Percentiles rank a stretch among this genome's conserved stretches.
Conservation (phyloP, 2,329 filamentous ascomycete species). For the Trichoderma aggressivum region DNA sequence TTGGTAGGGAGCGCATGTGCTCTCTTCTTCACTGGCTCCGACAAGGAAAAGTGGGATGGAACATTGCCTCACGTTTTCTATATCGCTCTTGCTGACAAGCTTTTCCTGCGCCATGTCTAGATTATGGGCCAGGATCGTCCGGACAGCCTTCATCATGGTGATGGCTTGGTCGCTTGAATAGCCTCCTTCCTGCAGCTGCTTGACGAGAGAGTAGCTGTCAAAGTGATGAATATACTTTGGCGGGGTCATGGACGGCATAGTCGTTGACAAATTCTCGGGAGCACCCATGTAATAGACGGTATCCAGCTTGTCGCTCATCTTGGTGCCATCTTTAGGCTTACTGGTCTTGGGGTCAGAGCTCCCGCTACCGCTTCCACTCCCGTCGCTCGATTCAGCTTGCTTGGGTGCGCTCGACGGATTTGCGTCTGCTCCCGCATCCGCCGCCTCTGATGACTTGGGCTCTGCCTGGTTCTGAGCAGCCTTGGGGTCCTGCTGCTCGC, state of each 20-base stretch:
- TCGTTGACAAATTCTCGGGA: constrained; percentile 39
- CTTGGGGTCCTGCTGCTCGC: background rate
- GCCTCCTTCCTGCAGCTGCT: constrained; percentile 69
- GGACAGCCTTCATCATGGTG: constrained; percentile 88
- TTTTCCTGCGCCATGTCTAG: constrained; percentile 75
- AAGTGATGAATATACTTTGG: constrained; percentile 92
- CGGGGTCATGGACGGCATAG: constrained; percentile 65
- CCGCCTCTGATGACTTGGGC: background rate
- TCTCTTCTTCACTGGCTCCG: background rate
- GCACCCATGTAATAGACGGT: constrained; percentile 48
- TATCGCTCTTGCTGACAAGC: constrained; percentile 84
- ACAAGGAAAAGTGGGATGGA: background rate
- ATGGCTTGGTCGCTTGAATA: constrained; percentile 74
- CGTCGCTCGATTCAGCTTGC: background rate
- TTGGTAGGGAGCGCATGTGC: background rate
- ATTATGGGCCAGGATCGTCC: constrained; percentile 72
- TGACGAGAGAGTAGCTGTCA: constrained; percentile 87
- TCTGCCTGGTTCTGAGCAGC: background rate
- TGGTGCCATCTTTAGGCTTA: background rate
- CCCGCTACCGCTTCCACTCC: background rate
- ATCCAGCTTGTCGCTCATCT: constrained; percentile 38
- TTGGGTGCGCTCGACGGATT: background rate
- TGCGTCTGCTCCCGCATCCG: background rate
- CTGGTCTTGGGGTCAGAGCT: background rate
- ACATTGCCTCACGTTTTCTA: constrained; percentile 63